These are phyloP conservation scores for Fusarium praegraminearum DNA, from an alignment of 2,329 filamentous ascomycete species.

Conservation along the genomic window DNA sequence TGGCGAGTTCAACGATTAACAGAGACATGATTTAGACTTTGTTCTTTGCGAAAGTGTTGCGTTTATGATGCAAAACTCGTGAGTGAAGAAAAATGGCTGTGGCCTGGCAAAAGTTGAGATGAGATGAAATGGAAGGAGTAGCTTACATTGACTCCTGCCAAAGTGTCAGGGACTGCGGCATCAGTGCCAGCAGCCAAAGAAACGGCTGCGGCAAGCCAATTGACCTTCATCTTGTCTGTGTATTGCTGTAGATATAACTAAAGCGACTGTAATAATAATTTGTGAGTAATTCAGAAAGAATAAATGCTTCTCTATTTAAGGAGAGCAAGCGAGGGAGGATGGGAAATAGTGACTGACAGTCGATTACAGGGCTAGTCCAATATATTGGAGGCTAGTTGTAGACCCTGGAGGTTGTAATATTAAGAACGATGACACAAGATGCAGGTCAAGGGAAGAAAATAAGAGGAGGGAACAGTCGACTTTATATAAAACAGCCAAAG, in stretches of 20 bases:
- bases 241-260: background rate
- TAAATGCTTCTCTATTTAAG: background rate
- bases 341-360: slow-evolving; percentile 3
- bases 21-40: background rate
- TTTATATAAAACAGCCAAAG: slow-evolving; percentile 19
- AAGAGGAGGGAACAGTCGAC: background rate
- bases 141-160: slow-evolving; percentile 33
- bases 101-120: background rate
- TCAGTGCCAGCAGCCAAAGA: slow-evolving; percentile 49
- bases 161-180: slow-evolving; percentile 35
- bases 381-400: slow-evolving; percentile 18
- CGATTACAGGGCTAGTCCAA: slow-evolving; percentile 19
- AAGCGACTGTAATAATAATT: background rate
- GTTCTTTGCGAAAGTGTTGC: background rate
- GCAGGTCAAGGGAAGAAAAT: background rate
- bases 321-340: background rate
- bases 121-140: background rate
- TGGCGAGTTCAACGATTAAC: background rate
- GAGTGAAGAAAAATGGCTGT: background rate
- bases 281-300: background rate
- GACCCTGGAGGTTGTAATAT: background rate
- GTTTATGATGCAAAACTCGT: background rate
- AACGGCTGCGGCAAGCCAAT: slow-evolving; percentile 49
- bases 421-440: slow-evolving; percentile 5
- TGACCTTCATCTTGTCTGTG: slow-evolving; percentile 51